Evolutionary conservation across 108 stramenopile species (phyloP), one percentile per base, ranked within the genome.

Genomic region (Tribonema minus): DNA sequence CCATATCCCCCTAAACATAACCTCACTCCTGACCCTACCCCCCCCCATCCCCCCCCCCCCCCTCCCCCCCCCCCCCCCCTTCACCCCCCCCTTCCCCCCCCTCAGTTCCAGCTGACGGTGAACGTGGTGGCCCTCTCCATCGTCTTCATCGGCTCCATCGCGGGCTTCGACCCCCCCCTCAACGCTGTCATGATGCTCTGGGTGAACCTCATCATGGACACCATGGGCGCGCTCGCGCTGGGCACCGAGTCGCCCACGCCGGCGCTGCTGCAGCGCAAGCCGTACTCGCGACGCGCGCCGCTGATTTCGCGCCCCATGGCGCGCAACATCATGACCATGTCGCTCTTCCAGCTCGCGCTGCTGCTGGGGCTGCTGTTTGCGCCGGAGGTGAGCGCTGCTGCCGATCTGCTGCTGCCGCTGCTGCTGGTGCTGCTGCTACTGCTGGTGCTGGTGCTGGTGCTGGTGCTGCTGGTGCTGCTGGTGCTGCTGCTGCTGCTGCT

Each of bases 181-280:
- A 94, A 93, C 60, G 94, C 96, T 3, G 92, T 96, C 76, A 94
- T 95, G 85, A 88, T 98, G 85, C 86, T 98, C 26, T 98, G 96
- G 95, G 93, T 98, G 34, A 97, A 98, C 77, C 86, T 99, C 30
- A 91, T 99, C 75, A 99, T 99, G 98, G 98, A 99, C 82, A 90
- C 94, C 23, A 77, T 97, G 76, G 98, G 94, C 25, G 91, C 93
- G 80, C 90, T 99, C 32, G 96, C 96, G 4, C 88, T 99, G 32
- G 98, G 94, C 29, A 96, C 95, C 35, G 95, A 96, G 72, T 91
- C 91, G 32, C 96, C 95, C 30, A 91, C 90, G 23, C 87, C 88
- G 29, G 90, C 73, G 35, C 77, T 97, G 29, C 82, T 97, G 46
- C 67, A 91, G 61, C 86, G 83, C n/a, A 82, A 85, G 30, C 96